Base-by-base conservation (phyloP, 1,139 yeast species). In the Yamadazyma dendronema region DNA sequence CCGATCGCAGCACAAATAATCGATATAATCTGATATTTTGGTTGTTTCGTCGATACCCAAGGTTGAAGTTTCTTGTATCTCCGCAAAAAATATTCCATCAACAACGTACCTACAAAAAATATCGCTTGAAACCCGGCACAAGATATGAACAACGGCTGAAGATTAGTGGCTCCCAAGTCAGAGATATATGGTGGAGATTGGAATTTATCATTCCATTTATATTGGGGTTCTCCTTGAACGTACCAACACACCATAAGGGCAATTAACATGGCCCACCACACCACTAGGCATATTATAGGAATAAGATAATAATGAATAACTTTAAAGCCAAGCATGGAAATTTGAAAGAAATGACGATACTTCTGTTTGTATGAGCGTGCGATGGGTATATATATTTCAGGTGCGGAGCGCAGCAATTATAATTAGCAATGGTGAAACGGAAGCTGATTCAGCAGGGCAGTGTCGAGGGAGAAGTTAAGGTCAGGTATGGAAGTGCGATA, bases 71-170 rank as follows among this genome's bases (percentile, higher is more conserved):
- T 73, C 14, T 72, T 69, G 23, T 65, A 61, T 28, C 67, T 70
- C 26, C 90, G 65, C 34, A 84, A 63, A 43, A 67, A 69, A 37
- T 68, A 67, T 50, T 82, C 90, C 55, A 79, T 65, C n/a, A 68
- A 56, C 33, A 81, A 61, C 1, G 90, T 74, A n/a, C 87, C 73
- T 28, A 80, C 80, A 51, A 79, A 86, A 52, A 86, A 81, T 12
- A 86, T 66, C 14, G 89, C 95, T 62, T 87, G 95, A 57, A 81
- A 74, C 0, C 82, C 87, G 3, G 86, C 68, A 54, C 95, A 81
- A n/a, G 85, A 65, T 31, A 89, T 87, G 60, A 89, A 89, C 15
- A 88, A 62, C 2, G 96, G 95, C 54, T 87, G 86, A 37, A 87
- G 65, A 51, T 81, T 81, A 2, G 95, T 84, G 11, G 96, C 96